These are phyloP conservation scores for Cucurbita argyrosperma DNA, from an alignment of 306 rosid species.

Conservation along the genomic window DNA sequence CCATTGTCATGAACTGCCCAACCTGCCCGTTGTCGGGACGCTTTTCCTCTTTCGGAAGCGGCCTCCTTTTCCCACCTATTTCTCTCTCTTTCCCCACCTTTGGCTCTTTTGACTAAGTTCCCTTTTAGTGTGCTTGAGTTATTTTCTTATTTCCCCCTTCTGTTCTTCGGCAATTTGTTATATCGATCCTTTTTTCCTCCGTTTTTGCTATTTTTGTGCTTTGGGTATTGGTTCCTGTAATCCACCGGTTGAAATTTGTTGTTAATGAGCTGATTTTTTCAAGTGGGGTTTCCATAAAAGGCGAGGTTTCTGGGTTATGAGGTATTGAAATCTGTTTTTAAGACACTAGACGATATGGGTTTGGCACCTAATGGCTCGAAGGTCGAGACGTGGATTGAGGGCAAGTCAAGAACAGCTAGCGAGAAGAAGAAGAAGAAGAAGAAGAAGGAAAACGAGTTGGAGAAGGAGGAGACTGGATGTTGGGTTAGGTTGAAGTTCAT, in stretches of 20 bases:
- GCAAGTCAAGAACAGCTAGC: constrained; percentile 34
- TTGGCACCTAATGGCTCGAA: constrained; percentile 42
- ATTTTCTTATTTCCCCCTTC: not conserved
- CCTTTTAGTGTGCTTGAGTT: constrained; percentile 8
- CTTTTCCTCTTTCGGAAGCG: constrained; percentile 32
- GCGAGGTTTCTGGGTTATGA: constrained; percentile 7
- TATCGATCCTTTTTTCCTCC: not conserved
- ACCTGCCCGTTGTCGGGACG: constrained; percentile 25
- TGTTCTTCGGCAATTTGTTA: not conserved
- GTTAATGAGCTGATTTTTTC: not conserved
- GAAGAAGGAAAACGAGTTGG: constrained; percentile 12
- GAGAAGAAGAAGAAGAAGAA: constrained; percentile 18
- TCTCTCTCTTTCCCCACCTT: not conserved
- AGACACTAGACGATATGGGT: constrained; percentile 40
- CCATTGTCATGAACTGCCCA: constrained; percentile 23
- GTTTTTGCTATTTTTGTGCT: not conserved
- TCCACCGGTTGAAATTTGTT: not conserved
- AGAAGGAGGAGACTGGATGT: constrained; percentile 43
- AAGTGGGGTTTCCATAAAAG: constrained; percentile 8
- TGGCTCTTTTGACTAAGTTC: constrained; percentile 15
- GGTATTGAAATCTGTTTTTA: constrained; percentile 9
- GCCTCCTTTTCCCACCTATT: constrained; percentile 11
- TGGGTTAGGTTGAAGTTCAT: constrained; percentile 47
- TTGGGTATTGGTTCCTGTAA: not conserved
- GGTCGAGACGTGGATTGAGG: constrained; percentile 51